Base-by-base conservation (phyloP, 2,329 filamentous ascomycete species). In the Apiospora kogelbergensis region DNA sequence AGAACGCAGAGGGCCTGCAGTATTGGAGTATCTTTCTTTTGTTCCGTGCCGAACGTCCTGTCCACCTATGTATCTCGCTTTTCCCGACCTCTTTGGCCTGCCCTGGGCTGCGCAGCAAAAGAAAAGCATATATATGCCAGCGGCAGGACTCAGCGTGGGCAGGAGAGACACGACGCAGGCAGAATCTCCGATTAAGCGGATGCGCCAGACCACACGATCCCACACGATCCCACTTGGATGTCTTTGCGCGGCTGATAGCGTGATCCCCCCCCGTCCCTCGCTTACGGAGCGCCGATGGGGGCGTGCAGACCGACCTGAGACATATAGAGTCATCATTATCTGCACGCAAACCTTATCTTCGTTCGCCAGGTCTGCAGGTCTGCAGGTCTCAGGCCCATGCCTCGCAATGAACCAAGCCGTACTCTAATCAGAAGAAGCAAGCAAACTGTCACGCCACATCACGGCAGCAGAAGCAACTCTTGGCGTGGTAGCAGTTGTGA, bases 281-380 rank as follows among this genome's bases (percentile, higher is more conserved):
- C 53, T 60, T 60, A 37, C 53, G 53, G 53, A 60, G 53, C 53
- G 53, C 53, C 53, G 53, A 37, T 60, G 53, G 53, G 53, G 53
- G 7, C 17, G 2, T 60, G 53, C 53, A 60, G 53, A 37, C 37
- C 20, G 3, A 9, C 9, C 53, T 37, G 53, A 60, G 30, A 60
- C 53, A 60, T 37, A 13, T n/a, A 37, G 30, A 60, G 53, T 60
- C 53, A 60, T 60, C 30, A 37, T 37, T 60, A 6, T 13, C 30
- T 60, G 26, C 48, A 57, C 26, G 48, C 15, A 20, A 33, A 57
- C 48, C 20, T 30, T 33, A 57, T 57, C 48, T 57, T 6, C 33
- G 3, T 33, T 33, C 7, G 33, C 33, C 33, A 15, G 2, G 3
- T 37, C 6, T 7, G n/a, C n/a, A n/a, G n/a, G n/a, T n/a, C n/a